Conservation (phyloP, 306 rosid genomes). For the Begonia peltatifolia region DNA sequence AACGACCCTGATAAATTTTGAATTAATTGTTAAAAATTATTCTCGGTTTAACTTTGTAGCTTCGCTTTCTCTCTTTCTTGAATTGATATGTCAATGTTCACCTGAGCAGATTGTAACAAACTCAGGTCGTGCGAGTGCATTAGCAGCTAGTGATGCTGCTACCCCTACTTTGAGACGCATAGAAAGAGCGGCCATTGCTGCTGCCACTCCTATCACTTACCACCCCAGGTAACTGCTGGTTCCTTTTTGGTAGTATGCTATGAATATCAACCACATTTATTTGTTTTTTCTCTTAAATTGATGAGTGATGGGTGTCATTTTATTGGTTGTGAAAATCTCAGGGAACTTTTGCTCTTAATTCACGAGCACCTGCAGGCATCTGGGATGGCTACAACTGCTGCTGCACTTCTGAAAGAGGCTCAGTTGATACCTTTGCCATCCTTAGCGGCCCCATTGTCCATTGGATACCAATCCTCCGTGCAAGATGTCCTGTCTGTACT, state of each 20-base stretch:
- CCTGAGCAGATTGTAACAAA: conserved; percentile 79
- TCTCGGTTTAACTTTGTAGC: no score
- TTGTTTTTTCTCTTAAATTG: conserved; percentile 7
- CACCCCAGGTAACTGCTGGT: conserved; percentile 57
- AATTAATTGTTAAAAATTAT: no score
- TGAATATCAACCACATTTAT: conserved; percentile 2
- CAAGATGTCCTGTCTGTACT: conserved; percentile 55
- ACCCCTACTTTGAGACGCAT: conserved; percentile 98
- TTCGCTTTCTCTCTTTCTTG: no score
- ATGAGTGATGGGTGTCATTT: conserved; percentile 4
- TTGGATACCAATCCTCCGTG: conserved; percentile 43
- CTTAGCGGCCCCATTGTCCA: conserved; percentile 62
- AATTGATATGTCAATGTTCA: no score
- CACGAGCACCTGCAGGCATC: conserved; percentile 97
- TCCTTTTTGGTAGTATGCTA: not conserved
- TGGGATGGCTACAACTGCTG: conserved; percentile 64
- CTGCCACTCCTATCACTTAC: conserved; percentile 97
- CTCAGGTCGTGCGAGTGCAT: conserved; percentile 93
- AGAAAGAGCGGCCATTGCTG: conserved; percentile 98
- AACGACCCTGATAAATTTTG: no score
- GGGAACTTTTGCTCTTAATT: conserved; percentile 84
- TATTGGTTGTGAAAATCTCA: conserved; percentile 20
- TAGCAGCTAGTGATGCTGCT: conserved; percentile 97
- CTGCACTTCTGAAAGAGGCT: conserved; percentile 74
- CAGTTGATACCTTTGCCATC: conserved; percentile 77